phyloP scores from a whole-genome alignment of 768 basidiomycete genomes.

The Tremella mesenterica region DNA sequence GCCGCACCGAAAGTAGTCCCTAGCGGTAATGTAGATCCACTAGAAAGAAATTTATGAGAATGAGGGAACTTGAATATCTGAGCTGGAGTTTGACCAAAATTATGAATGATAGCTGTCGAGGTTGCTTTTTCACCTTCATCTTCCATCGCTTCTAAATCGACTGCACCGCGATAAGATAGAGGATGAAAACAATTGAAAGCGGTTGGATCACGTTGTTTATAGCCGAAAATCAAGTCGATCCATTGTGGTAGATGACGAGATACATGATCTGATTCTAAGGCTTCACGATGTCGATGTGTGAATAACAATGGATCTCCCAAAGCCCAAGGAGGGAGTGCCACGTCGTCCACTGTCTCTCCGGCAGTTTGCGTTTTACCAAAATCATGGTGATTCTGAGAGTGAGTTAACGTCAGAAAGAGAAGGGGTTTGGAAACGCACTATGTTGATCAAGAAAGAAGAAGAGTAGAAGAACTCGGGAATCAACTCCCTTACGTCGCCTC shows the following conservation, averaged over 20 bases:
- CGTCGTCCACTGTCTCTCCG: conserved; percentile 60
- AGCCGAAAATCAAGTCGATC: conserved; percentile 80
- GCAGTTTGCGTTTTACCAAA: conserved; percentile 43
- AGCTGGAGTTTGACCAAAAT: conserved; percentile 87
- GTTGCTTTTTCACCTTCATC: conserved; percentile 84
- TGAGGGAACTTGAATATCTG: conserved; percentile 73
- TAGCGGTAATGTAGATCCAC: conserved; percentile 62
- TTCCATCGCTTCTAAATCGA: conserved; percentile 76
- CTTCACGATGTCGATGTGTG: conserved; percentile 65
- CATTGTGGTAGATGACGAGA: conserved; percentile 74
- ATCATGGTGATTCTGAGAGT: conserved; percentile 36
- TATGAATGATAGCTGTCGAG: conserved; percentile 89
- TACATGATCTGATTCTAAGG: conserved; percentile 77
- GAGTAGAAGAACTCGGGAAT: conserved; percentile 57
- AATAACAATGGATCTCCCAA: conserved; percentile 74
- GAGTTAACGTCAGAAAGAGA: not conserved
- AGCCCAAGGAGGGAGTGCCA: conserved; percentile 86
- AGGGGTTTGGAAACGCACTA: conserved; percentile 19
- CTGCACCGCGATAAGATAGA: conserved; percentile 81
- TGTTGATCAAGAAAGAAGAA: conserved; percentile 70
- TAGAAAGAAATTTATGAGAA: conserved; percentile 60
- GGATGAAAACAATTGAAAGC: conserved; percentile 85
- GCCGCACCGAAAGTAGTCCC: conserved; percentile 67
- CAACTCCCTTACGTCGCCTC: conserved; percentile 87
- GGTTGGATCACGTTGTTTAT: conserved; percentile 58